phyloP scores from a whole-genome alignment of 1,284 basidiomycete species.

The Tylopilus orsonianus region DNA sequence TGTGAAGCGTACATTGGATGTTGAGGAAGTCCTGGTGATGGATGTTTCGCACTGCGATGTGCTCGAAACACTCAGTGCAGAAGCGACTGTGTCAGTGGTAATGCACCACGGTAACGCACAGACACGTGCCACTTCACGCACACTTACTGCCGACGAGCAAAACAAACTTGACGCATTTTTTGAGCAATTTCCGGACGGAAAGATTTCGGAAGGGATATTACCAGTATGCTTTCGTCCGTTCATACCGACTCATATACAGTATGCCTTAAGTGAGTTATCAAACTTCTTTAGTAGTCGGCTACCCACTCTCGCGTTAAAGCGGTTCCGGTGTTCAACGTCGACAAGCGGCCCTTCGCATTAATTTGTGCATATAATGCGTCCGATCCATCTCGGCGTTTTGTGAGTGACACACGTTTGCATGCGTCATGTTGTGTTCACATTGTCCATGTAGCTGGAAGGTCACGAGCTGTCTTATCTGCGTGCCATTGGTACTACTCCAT shows the following conservation, averaged over 20 bases:
- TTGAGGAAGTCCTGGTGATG: conserved; percentile 89
- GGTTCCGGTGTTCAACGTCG: conserved; percentile 92
- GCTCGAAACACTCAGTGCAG: conserved; percentile 68
- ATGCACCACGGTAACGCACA: conserved; percentile 48
- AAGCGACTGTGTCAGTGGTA: conserved; percentile 65
- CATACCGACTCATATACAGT: conserved; percentile 78
- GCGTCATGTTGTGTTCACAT: conserved; percentile 5
- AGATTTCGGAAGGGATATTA: conserved; percentile 81
- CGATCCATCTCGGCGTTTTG: conserved; percentile 77
- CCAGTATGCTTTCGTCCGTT: conserved; percentile 78
- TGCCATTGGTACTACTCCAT: conserved; percentile 60
- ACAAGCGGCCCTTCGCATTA: conserved; percentile 90
- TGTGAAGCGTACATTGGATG: conserved; percentile 86
- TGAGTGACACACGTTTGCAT: conserved; percentile 38
- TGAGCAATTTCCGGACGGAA: conserved; percentile 75
- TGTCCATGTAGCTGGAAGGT: conserved; percentile 67
- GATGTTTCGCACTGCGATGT: conserved; percentile 92
- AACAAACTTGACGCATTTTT: conserved; percentile 75
- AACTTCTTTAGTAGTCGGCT: background rate
- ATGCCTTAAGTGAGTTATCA: conserved; percentile 69
- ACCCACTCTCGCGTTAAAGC: conserved; percentile 41
- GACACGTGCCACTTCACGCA: conserved; percentile 40
- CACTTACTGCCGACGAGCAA: conserved; percentile 70
- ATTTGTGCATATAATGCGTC: conserved; percentile 89
- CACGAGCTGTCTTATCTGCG: conserved; percentile 92